phyloP scores from a whole-genome alignment of 2,329 filamentous ascomycete genomes.

The Fusarium sp. region DNA sequence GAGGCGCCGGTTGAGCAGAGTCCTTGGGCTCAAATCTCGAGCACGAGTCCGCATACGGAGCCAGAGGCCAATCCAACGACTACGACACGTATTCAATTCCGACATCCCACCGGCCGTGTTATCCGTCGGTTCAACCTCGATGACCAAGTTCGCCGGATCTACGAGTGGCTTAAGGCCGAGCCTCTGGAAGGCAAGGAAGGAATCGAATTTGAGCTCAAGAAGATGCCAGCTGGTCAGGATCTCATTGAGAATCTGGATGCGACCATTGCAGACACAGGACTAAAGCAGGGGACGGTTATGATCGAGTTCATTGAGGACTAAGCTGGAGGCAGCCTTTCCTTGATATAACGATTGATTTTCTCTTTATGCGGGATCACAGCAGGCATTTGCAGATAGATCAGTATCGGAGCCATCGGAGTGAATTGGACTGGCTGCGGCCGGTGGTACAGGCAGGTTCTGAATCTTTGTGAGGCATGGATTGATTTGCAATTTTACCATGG shows the following conservation, averaged over 20 bases:
- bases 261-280: constrained; percentile 83
- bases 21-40: constrained; percentile 80
- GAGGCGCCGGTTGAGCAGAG: constrained; percentile 55
- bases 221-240: constrained; percentile 83
- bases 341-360: constrained; percentile 18
- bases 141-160: constrained; percentile 86
- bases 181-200: constrained; percentile 86
- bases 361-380: constrained; percentile 39
- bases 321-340: constrained; percentile 9
- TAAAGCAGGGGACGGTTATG: constrained; percentile 97
- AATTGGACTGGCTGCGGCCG: constrained; percentile 35
- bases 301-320: constrained; percentile 84
- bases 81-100: constrained; percentile 93
- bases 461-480: constrained; percentile 28
- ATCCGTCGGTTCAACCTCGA: constrained; percentile 86
- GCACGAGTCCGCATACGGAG: constrained; percentile 81
- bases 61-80: constrained; percentile 79
- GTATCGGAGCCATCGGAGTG: constrained; percentile 40
- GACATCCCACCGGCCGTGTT: constrained; percentile 85
- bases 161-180: constrained; percentile 95
- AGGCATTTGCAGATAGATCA: constrained; percentile 44
- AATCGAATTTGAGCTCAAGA: constrained; percentile 87
- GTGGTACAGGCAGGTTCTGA: constrained; percentile 32
- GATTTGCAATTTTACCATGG: constrained; percentile 26
- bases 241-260: constrained; percentile 81